phyloP scores from a whole-genome alignment of 768 basidiomycete species.

The Roridomyces roridus region DNA sequence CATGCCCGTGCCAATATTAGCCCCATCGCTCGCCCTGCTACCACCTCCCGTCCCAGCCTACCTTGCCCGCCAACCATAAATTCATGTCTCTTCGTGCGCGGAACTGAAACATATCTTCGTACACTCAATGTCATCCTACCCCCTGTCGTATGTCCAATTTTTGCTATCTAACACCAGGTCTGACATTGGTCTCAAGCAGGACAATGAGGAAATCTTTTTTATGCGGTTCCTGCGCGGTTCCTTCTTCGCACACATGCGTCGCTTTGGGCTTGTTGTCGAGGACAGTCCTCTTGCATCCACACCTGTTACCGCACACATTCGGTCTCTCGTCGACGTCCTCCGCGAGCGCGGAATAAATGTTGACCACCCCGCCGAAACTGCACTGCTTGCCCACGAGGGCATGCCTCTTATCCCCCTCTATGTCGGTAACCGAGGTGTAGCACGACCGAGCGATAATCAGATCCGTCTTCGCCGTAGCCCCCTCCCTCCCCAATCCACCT shows the following conservation, averaged over 20 bases:
- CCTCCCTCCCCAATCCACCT: neutral
- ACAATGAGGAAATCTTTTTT: neutral
- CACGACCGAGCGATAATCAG: slow-evolving; percentile 7
- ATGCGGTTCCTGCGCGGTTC: slow-evolving; percentile 2
- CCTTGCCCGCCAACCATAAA: no score
- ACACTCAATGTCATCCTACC: no score
- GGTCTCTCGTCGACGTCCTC: neutral
- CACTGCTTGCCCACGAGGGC: slow-evolving; percentile 1
- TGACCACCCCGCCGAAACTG: neutral
- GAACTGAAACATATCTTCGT: no score
- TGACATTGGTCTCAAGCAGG: neutral
- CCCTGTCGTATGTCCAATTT: neutral
- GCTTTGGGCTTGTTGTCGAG: neutral
- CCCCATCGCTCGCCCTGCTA: no score
- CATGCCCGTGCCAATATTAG: no score
- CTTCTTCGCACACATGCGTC: neutral
- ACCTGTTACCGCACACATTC: neutral
- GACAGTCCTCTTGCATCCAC: neutral
- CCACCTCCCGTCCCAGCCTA: no score
- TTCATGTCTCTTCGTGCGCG: no score
- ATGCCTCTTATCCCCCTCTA: neutral
- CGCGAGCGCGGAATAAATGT: neutral
- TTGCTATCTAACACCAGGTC: neutral
- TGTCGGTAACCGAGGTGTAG: neutral
- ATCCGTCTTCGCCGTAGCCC: neutral